Percentiles rank a stretch among this genome's conserved stretches.
These are phyloP conservation scores for Corrigiola litoralis DNA, from an alignment of 179 eudicot genomes.

Conservation along the genomic window DNA sequence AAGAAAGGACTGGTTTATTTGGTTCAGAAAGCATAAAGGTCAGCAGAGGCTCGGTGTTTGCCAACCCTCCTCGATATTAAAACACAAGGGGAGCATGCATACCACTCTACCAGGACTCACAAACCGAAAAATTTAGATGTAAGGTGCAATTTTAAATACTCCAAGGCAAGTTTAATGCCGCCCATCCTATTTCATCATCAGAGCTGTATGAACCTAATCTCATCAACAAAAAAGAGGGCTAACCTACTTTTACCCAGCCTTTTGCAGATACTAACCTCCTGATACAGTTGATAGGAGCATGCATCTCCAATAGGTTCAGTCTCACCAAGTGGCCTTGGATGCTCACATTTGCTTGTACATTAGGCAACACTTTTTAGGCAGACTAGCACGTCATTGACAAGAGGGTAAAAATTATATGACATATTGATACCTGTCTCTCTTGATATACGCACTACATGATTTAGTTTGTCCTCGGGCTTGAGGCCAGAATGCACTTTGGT, in stretches of 20 bases:
- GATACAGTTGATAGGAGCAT: neutral
- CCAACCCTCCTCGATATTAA: too few relatives aligned
- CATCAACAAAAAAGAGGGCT: too few relatives aligned
- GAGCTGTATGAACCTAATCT: too few relatives aligned
- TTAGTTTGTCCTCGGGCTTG: constrained; percentile 97
- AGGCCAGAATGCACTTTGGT: constrained; percentile 73
- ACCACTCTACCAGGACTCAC: too few relatives aligned
- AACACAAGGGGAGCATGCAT: too few relatives aligned
- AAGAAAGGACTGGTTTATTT: too few relatives aligned
- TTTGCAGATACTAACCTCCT: neutral
- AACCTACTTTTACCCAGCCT: neutral
- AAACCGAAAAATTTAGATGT: too few relatives aligned
- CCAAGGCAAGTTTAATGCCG: too few relatives aligned
- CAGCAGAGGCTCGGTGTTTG: too few relatives aligned
- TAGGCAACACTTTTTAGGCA: neutral
- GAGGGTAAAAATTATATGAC: neutral
- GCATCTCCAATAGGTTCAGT: neutral
- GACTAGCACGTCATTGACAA: neutral
- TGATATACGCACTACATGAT: constrained; percentile 80
- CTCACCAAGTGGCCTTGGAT: neutral
- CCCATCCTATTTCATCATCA: too few relatives aligned
- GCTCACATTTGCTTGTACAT: neutral
- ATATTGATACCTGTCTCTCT: constrained; percentile 64
- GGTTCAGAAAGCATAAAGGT: too few relatives aligned
- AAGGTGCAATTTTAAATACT: too few relatives aligned